These are phyloP conservation scores for Ceratobasidium sp. DNA, from an alignment of 1,284 basidiomycete species.

Conservation along the genomic window DNA sequence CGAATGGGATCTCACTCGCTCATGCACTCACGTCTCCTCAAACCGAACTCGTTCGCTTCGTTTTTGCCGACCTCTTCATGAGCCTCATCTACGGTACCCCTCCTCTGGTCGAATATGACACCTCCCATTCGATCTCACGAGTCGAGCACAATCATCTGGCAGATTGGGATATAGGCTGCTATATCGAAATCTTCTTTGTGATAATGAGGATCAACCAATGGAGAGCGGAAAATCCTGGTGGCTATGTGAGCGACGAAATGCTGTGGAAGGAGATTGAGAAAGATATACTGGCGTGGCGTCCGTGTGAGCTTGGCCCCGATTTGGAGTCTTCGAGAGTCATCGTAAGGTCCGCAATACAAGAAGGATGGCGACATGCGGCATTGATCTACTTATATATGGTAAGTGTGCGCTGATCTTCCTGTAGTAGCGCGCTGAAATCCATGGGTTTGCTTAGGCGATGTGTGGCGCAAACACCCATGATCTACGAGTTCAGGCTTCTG, in stretches of 20 bases:
- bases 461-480: slow-evolving; percentile 22
- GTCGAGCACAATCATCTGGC: background rate
- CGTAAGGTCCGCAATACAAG: slow-evolving; percentile 10
- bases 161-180: slow-evolving; percentile 17
- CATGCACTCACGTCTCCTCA: too few relatives aligned
- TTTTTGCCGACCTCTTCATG: background rate
- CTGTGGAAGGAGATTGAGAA: slow-evolving; percentile 2
- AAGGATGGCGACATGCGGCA: slow-evolving; percentile 14
- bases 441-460: slow-evolving; percentile 39
- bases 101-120: too few relatives aligned
- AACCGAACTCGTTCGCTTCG: background rate
- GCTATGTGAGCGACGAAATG: background rate
- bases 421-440: too few relatives aligned
- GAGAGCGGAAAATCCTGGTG: background rate
- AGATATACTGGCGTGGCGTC: background rate
- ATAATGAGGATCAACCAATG: slow-evolving; percentile 22
- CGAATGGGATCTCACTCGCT: too few relatives aligned
- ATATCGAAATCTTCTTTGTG: background rate
- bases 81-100: slow-evolving; percentile 12
- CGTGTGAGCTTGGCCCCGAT: background rate
- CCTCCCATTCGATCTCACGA: background rate
- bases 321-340: background rate
- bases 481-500: slow-evolving; percentile 27
- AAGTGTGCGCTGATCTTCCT: too few relatives aligned
- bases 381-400: slow-evolving; percentile 38